Conservation (phyloP, 768 basidiomycete species). For the Pleurotus eryngii region DNA sequence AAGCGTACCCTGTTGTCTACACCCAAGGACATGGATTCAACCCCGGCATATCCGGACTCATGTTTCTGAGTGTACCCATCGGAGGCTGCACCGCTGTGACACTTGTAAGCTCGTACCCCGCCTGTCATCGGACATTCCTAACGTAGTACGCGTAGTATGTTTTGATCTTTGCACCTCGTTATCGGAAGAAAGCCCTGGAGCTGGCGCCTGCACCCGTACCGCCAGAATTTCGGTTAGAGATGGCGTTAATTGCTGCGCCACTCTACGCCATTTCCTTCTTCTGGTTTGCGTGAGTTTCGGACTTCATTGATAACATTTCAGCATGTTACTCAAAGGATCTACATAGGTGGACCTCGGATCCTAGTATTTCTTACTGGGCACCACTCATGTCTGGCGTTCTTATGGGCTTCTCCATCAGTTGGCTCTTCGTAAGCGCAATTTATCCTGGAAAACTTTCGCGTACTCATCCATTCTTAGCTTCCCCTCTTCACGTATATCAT, state of each 20-base stretch:
- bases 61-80: conserved; percentile 58
- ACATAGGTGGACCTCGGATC: conserved; percentile 57
- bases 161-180: conserved; percentile 45
- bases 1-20: conserved; percentile 61
- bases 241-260: conserved; percentile 49
- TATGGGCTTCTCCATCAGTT: conserved; percentile 51
- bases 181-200: conserved; percentile 38
- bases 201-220: conserved; percentile 50
- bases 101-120: conserved; percentile 29
- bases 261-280: conserved; percentile 54
- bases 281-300: conserved; percentile 51
- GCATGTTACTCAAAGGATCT: too few relatives aligned
- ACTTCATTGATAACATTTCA: neutral
- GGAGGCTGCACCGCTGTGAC: conserved; percentile 45
- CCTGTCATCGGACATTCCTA: neutral
- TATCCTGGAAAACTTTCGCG: neutral
- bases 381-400: conserved; percentile 48
- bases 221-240: conserved; percentile 55
- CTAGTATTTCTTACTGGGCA: conserved; percentile 47
- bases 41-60: conserved; percentile 52
- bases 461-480: conserved; percentile 29
- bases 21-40: conserved; percentile 49
- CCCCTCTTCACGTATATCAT: conserved; percentile 59
- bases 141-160: conserved; percentile 34
- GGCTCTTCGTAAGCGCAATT: conserved; percentile 46